phyloP scores from a whole-genome alignment of 495 filamentous ascomycete species.

The Penicillium atrosanguineum region DNA sequence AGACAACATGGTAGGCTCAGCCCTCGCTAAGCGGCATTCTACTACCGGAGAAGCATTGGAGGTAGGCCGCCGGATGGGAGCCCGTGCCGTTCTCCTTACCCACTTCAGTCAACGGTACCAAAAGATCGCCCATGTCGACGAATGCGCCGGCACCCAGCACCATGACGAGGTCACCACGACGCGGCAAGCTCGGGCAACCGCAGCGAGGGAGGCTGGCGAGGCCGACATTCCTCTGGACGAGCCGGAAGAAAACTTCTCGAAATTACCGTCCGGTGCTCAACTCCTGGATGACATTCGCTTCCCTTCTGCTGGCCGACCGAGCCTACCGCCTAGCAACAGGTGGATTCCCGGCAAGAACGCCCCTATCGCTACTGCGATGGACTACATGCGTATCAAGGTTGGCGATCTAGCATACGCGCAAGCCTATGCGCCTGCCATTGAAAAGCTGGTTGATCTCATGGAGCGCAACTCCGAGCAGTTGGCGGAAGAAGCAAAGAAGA shows the following conservation, averaged over 20 bases:
- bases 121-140: conserved; percentile 53
- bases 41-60: conserved; percentile 81
- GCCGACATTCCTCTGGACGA: conserved; percentile 35
- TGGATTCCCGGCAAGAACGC: conserved; percentile 8
- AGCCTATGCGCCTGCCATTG: conserved; percentile 68
- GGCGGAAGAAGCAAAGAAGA: conserved; percentile 14
- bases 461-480: conserved; percentile 26
- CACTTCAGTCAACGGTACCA: conserved; percentile 97
- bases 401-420: conserved; percentile 77
- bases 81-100: conserved; percentile 73
- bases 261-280: conserved; percentile 3
- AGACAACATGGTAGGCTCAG: conserved; percentile 73
- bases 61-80: conserved; percentile 74
- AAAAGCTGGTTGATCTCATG: conserved; percentile 57
- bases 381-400: conserved; percentile 81
- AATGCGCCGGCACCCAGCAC: conserved; percentile 10
- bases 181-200: conserved; percentile 21
- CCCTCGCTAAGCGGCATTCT: conserved; percentile 83
- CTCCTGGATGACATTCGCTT: conserved; percentile 25
- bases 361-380: conserved; percentile 78
- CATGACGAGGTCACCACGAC: conserved; percentile 7
- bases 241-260: conserved; percentile 15
- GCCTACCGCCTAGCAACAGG: conserved; percentile 3
- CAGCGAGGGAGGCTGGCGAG: conserved; percentile 8
- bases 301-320: conserved; percentile 2